Evolutionary conservation across 202 grass and related monocot species (phyloP).

Genomic region (Schoenoplectus tabernaemontani): DNA sequence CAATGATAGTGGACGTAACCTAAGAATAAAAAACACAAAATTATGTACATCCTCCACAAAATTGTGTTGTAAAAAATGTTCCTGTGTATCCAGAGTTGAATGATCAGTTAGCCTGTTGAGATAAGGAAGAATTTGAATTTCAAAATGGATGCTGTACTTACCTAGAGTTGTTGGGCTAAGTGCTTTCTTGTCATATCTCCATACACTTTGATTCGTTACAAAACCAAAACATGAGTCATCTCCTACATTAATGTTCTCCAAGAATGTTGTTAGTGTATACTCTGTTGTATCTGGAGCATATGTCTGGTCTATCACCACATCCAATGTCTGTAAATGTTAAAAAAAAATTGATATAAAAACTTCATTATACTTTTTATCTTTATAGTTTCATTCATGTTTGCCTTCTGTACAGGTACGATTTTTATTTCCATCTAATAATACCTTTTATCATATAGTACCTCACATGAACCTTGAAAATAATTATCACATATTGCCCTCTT

Average conservation of each 20-base stretch:
- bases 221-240: conserved; percentile 63
- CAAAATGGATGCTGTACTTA: conserved; percentile 32
- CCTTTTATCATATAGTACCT: background rate
- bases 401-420: background rate
- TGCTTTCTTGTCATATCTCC: conserved; percentile 82
- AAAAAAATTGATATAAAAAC: conserved; percentile 28
- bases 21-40: too few relatives aligned
- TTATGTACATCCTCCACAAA: too few relatives aligned
- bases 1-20: too few relatives aligned
- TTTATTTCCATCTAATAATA: background rate
- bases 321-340: conserved; percentile 60
- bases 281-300: conserved; percentile 40
- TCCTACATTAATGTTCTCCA: conserved; percentile 62
- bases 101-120: too few relatives aligned
- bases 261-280: conserved; percentile 77
- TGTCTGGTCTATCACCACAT: conserved; percentile 94
- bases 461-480: too few relatives aligned
- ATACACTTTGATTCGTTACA: conserved; percentile 62
- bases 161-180: conserved; percentile 45
- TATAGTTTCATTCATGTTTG: background rate
- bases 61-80: background rate
- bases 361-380: background rate
- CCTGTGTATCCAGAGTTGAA: background rate
- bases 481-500: too few relatives aligned
- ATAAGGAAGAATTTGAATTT: too few relatives aligned